Conservation (phyloP, 2,329 filamentous ascomycete species). For the Microsporum canis region DNA sequence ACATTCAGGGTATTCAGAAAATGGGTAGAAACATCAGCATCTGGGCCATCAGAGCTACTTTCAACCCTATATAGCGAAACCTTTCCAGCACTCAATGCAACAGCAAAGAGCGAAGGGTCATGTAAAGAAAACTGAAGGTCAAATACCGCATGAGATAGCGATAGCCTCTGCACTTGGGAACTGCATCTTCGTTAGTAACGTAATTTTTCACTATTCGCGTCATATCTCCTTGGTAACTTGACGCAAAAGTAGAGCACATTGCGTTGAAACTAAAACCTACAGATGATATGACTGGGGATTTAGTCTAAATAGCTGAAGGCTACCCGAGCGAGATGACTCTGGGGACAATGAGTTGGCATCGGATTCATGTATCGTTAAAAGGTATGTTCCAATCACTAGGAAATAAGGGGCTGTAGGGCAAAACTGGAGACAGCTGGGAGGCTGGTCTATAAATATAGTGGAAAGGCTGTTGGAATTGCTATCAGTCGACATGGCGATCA, state of each 20-base stretch:
- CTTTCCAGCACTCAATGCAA: constrained; percentile 61
- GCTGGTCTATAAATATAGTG: constrained; percentile 32
- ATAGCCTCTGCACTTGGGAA: constrained; percentile 46
- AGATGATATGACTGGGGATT: constrained; percentile 22
- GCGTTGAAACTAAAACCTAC: constrained; percentile 16
- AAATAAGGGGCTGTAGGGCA: constrained; percentile 43
- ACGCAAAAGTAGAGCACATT: background rate
- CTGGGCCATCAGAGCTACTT: constrained; percentile 8
- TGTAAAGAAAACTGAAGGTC: constrained; percentile 69
- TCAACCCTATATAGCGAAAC: constrained; percentile 29
- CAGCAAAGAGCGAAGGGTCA: constrained; percentile 50
- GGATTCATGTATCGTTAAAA: constrained; percentile 39
- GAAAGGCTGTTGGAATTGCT: constrained; percentile 7
- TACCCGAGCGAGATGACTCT: constrained; percentile 59
- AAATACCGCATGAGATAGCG: constrained; percentile 62
- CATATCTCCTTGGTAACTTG: background rate
- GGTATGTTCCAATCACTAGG: constrained; percentile 77
- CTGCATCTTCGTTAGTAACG: constrained; percentile 28
- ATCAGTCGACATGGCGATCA: background rate
- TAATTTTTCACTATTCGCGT: background rate
- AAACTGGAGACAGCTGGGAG: constrained; percentile 37
- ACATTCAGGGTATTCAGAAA: constrained; percentile 37
- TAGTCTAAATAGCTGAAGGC: constrained; percentile 55
- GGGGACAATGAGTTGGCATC: constrained; percentile 16
- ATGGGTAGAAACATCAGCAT: constrained; percentile 17